Conservation (phyloP, 208 protist genomes). For the Crithidia sp. region DNA sequence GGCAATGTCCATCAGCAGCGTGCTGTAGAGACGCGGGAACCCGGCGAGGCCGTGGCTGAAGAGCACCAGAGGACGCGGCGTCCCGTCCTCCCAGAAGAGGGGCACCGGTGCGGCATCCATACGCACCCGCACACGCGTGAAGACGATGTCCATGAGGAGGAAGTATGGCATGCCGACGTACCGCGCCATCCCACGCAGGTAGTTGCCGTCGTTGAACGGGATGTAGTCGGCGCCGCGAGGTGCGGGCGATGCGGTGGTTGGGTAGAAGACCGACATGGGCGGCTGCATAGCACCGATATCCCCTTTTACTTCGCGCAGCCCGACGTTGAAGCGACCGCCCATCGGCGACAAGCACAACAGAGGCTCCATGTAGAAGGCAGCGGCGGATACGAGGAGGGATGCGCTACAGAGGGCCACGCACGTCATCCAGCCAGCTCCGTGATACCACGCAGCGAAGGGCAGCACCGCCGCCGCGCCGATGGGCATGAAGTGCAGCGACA, state of each 20-base stretch:
- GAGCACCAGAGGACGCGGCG: constrained; percentile 56
- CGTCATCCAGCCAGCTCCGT: constrained; percentile 15
- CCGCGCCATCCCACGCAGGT: constrained; percentile 56
- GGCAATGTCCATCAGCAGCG: constrained; percentile 71
- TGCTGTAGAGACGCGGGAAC: constrained; percentile 68
- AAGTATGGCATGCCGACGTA: constrained; percentile 61
- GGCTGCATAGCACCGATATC: constrained; percentile 32
- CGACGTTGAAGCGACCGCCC: constrained; percentile 59
- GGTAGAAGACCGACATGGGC: constrained; percentile 77
- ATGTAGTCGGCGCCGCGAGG: constrained; percentile 43
- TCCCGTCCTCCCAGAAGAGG: constrained; percentile 40
- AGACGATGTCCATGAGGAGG: constrained; percentile 52
- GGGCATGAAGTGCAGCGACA: constrained; percentile 33
- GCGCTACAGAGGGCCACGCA: constrained; percentile 3
- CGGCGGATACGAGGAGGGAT: constrained; percentile 20
- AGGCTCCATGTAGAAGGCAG: constrained; percentile 49
- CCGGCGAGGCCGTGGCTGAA: constrained; percentile 86
- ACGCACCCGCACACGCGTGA: constrained; percentile 36
- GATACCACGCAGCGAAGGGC: constrained; percentile 8
- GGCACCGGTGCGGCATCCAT: constrained; percentile 31
- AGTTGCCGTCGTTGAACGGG: constrained; percentile 65
- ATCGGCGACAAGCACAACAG: constrained; percentile 49
- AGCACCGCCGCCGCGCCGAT: not conserved
- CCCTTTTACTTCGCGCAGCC: constrained; percentile 43
- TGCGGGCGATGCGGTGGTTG: constrained; percentile 32